Conservation (phyloP, 306 rosid species). For the Vicia villosa region DNA sequence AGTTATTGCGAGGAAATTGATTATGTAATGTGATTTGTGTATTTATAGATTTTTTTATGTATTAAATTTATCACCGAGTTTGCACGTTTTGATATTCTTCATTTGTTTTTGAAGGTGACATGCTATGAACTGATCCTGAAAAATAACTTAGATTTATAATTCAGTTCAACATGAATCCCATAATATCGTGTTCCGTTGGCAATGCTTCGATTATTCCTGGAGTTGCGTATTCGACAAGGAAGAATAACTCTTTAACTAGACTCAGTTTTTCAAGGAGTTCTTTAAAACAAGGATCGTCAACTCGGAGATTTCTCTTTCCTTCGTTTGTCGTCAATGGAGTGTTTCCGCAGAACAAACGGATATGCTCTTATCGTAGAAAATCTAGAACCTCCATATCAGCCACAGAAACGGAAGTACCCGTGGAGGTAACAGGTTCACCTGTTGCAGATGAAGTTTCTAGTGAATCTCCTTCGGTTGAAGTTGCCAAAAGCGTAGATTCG, state of each 20-base stretch:
- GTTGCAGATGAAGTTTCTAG: slow-evolving; percentile 54
- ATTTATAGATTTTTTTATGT: slow-evolving; percentile 13
- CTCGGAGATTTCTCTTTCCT: slow-evolving; percentile 58
- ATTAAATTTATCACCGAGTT: neutral
- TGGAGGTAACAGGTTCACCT: slow-evolving; percentile 65
- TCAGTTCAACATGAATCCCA: slow-evolving; percentile 62
- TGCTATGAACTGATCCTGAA: slow-evolving; percentile 38
- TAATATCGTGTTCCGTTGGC: slow-evolving; percentile 66
- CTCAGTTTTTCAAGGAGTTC: slow-evolving; percentile 60
- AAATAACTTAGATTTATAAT: slow-evolving; percentile 31
- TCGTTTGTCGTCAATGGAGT: slow-evolving; percentile 53
- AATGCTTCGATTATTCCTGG: slow-evolving; percentile 75
- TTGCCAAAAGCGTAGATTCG: slow-evolving; percentile 43
- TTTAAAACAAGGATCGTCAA: slow-evolving; percentile 46
- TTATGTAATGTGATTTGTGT: slow-evolving; percentile 19
- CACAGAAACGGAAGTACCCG: slow-evolving; percentile 70
- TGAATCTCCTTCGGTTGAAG: slow-evolving; percentile 52
- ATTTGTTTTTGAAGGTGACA: slow-evolving; percentile 38
- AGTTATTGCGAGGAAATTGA: slow-evolving; percentile 9
- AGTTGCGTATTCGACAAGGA: slow-evolving; percentile 58
- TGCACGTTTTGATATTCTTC: slow-evolving; percentile 21
- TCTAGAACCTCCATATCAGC: slow-evolving; percentile 64
- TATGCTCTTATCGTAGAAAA: slow-evolving; percentile 45
- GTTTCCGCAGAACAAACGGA: slow-evolving; percentile 53
- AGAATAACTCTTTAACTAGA: slow-evolving; percentile 52